Conservation (phyloP, 257 asterid species). For the Gentiana straminea region DNA sequence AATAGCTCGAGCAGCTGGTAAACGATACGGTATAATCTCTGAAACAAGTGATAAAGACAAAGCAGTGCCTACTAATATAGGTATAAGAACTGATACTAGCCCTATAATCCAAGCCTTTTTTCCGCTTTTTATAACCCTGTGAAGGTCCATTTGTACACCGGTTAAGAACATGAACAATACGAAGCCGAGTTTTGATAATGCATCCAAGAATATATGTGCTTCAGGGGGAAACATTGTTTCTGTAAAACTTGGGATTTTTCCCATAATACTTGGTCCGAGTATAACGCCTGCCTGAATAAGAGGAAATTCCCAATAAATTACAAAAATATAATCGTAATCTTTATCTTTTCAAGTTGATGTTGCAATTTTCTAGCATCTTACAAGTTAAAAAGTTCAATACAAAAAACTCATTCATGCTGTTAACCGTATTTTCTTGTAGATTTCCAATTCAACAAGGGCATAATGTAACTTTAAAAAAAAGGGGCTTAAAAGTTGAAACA, state of each 20-base stretch:
- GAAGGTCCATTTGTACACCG: constrained; percentile 81
- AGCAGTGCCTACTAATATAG: constrained; percentile 21
- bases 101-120: constrained; percentile 72
- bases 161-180: constrained; percentile 63
- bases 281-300: constrained; percentile 60
- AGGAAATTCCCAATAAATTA: background rate
- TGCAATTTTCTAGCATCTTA: no score
- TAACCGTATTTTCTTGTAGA: no score
- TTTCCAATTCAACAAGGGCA: no score
- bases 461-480: no score
- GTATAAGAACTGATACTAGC: constrained; percentile 31
- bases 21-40: constrained; percentile 14
- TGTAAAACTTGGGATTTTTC: constrained; percentile 17
- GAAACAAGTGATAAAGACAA: background rate
- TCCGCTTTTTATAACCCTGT: constrained; percentile 47
- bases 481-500: no score
- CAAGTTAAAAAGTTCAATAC: no score
- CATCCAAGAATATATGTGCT: constrained; percentile 50
- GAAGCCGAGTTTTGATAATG: constrained; percentile 57
- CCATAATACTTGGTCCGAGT: constrained; percentile 61
- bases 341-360: no score
- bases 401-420: no score
- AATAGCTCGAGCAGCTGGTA: constrained; percentile 31
- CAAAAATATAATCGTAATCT: no score
- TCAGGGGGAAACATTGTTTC: constrained; percentile 32